A percentile compares a stretch with the other conserved stretches of the same genome.
Evolutionary conservation across 75 land plant genomes (phyloP).

Genomic region (Chamaecyparis obtusa): DNA sequence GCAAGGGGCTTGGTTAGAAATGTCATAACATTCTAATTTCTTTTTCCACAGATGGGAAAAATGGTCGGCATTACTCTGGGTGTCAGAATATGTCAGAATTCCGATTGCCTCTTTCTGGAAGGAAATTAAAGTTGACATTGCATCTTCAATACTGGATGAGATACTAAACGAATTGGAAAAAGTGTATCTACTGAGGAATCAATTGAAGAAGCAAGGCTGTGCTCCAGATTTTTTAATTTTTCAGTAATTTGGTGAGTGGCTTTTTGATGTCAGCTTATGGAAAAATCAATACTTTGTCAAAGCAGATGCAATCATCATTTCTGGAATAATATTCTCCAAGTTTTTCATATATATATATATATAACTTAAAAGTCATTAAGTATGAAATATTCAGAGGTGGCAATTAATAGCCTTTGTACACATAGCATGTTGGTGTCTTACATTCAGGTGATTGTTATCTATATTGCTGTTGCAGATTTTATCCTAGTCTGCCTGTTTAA

Average conservation of each 20-base stretch:
- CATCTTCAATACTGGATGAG: slow-evolving; percentile 27
- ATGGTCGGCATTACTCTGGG: slow-evolving; percentile 19
- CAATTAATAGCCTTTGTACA: background rate
- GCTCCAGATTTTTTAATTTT: slow-evolving; percentile 49
- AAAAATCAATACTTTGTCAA: background rate
- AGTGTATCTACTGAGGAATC: slow-evolving; percentile 44
- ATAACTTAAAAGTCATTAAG: background rate
- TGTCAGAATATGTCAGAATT: slow-evolving; percentile 29
- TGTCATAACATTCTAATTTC: no score
- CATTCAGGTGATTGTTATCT: background rate
- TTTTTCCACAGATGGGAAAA: background rate
- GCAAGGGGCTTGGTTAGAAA: no score
- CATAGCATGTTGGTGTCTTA: background rate
- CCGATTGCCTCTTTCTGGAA: slow-evolving; percentile 41
- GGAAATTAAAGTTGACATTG: slow-evolving; percentile 31
- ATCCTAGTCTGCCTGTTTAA: background rate
- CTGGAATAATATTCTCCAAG: background rate
- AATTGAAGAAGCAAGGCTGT: slow-evolving; percentile 49
- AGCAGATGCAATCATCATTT: background rate
- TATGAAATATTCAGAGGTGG: background rate
- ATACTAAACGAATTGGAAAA: slow-evolving; percentile 27
- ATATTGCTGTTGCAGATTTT: background rate
- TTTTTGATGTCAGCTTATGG: background rate
- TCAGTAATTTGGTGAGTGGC: slow-evolving; percentile 30
- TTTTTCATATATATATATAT: background rate